Conservation (phyloP, 805 yeast species). For the Suhomyces xylopsoci region DNA sequence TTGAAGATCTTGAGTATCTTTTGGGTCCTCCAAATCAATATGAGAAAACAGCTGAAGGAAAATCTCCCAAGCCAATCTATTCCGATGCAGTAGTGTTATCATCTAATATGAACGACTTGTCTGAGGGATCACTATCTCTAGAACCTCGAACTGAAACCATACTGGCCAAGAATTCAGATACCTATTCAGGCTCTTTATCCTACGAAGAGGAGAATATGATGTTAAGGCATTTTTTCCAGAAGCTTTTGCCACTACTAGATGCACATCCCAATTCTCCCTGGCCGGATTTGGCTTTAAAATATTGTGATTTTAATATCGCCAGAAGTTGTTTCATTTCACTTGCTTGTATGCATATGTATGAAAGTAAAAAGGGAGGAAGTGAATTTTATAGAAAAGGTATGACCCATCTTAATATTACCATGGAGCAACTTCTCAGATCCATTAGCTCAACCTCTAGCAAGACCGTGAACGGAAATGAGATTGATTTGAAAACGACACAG, state of each 20-base stretch:
- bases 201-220: conserved; percentile 52
- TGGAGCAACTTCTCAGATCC: conserved; percentile 51
- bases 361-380: conserved; percentile 46
- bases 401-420: conserved; percentile 52
- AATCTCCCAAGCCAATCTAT: neutral
- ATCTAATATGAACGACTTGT: neutral
- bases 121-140: neutral
- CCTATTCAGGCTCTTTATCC: conserved; percentile 17
- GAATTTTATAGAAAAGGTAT: conserved; percentile 53
- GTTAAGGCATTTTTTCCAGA: conserved; percentile 54
- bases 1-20: conserved; percentile 24
- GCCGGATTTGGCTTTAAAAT: conserved; percentile 56
- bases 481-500: conserved; percentile 14
- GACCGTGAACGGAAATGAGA: conserved; percentile 2
- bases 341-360: conserved; percentile 57
- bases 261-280: conserved; percentile 61
- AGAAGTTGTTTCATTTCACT: conserved; percentile 55
- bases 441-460: conserved; percentile 18
- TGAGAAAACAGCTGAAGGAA: neutral
- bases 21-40: conserved; percentile 10
- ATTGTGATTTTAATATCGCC: conserved; percentile 57
- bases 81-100: neutral
- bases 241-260: conserved; percentile 50
- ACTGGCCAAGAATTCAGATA: neutral
- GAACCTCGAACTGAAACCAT: neutral